phyloP scores from a whole-genome alignment of 805 yeast genomes.

The Isabelozyma heimii region DNA sequence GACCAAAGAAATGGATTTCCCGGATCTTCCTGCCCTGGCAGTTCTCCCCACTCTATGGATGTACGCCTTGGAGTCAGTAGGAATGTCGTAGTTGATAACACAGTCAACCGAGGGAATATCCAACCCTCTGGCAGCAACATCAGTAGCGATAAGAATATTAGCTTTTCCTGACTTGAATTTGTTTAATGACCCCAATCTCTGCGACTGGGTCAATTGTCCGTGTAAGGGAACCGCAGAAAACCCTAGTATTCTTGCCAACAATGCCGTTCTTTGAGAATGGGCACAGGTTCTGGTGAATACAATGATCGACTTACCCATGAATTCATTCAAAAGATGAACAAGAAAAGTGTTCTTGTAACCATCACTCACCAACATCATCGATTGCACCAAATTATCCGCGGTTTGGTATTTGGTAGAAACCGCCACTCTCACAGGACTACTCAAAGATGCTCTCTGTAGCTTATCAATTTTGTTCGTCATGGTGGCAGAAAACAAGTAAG shows the following conservation, averaged over 20 bases:
- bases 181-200: slow-evolving; percentile 78
- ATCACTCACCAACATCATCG: slow-evolving; percentile 86
- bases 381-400: slow-evolving; percentile 89
- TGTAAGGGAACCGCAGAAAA: slow-evolving; percentile 91
- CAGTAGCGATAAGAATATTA: slow-evolving; percentile 74
- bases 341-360: slow-evolving; percentile 88
- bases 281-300: slow-evolving; percentile 94
- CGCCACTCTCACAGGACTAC: slow-evolving; percentile 86
- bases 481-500: slow-evolving; percentile 92
- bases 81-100: slow-evolving; percentile 76
- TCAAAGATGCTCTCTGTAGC: slow-evolving; percentile 86
- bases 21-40: slow-evolving; percentile 90
- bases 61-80: slow-evolving; percentile 81
- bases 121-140: slow-evolving; percentile 86
- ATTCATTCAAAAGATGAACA: slow-evolving; percentile 79
- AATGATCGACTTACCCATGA: slow-evolving; percentile 79
- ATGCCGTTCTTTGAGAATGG: slow-evolving; percentile 87
- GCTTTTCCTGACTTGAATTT: slow-evolving; percentile 73
- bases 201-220: slow-evolving; percentile 86
- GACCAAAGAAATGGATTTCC: slow-evolving; percentile 81
- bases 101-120: slow-evolving; percentile 80
- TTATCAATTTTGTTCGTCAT: slow-evolving; percentile 95
- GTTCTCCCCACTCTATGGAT: slow-evolving; percentile 93
- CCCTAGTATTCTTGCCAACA: slow-evolving; percentile 75
- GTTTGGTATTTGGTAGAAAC: slow-evolving; percentile 88